Percentiles rank a stretch among this genome's conserved stretches.
Conservation (phyloP, 129 eudicot species). For the Helichrysum umbraculigerum region DNA sequence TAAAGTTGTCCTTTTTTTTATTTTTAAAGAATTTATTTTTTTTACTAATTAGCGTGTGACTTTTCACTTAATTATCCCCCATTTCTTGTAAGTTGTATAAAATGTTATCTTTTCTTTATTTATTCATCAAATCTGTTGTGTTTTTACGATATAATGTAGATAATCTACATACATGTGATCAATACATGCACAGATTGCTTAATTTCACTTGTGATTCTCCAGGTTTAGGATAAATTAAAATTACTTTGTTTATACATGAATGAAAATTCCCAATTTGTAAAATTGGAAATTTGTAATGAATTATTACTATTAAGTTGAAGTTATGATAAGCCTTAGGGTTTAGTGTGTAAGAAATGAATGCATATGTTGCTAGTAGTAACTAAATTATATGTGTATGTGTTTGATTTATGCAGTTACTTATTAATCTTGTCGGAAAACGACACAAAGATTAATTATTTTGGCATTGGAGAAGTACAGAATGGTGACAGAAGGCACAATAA, state of each 20-base stretch:
- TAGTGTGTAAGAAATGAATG: not conserved
- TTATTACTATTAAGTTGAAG: no score
- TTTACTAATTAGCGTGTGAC: not conserved
- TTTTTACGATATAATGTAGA: not conserved
- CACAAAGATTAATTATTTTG: not conserved
- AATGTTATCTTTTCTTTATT: not conserved
- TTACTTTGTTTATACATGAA: no score
- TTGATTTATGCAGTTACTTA: constrained; percentile 28
- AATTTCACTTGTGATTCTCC: not conserved
- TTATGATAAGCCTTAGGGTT: not conserved
- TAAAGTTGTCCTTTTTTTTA: not conserved
- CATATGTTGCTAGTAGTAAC: not conserved
- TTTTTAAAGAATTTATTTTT: not conserved
- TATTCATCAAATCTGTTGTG: not conserved
- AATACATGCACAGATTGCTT: not conserved
- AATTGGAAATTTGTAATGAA: not conserved
- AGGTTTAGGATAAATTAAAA: no score
- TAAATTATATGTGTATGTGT: not conserved
- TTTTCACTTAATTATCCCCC: constrained; percentile 13
- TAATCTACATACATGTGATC: not conserved
- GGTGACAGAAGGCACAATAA: constrained; percentile 48
- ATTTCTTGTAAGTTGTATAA: not conserved
- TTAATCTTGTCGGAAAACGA: not conserved
- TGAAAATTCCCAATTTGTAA: not conserved
- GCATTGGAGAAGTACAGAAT: constrained; percentile 31